Base-by-base conservation (phyloP, 2,329 filamentous ascomycete species). In the Exophiala spinifera region DNA sequence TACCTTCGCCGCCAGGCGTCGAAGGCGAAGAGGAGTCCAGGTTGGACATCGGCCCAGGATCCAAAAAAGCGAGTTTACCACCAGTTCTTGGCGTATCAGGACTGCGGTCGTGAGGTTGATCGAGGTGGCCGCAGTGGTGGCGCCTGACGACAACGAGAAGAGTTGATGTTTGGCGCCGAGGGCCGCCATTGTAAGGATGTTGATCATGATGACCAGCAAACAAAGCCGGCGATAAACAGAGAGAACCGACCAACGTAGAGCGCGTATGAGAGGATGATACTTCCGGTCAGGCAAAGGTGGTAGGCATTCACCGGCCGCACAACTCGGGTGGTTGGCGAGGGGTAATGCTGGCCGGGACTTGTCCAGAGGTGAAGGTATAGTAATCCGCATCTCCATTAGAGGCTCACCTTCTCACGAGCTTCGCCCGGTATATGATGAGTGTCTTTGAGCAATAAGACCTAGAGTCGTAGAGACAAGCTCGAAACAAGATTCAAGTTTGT, bases 21-120 rank as follows among this genome's bases (percentile, higher is more conserved):
- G 75, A 48, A 77, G 60, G 36, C 71, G 63, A 31, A 79, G 66
- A 1, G 78, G 78, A 17, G 72, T 68, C 23, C 67, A 73, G 45
- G 68, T 66, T 11, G 76, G 75, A 44, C 75, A 70, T n/a, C 70
- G 71, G 53, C 71, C 71, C 49, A 77, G 74, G 8, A 73, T 55
- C 48, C 66, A 63, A 63, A 79, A 80, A 42, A 80, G 70, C 13
- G 69, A 62, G 65, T 81, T 81, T 65, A 81, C 74, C 14, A 80
- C 69, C 44, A 79, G 67, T 53, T 79, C 78, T 62, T 81, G 77
- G 51, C 78, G 75, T 47, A 78, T 73, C 31, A 79, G 63, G 25
- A 79, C 71, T 34, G 74, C 74, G 3, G 70, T 72, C 2, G 75
- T 66, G 49, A 80, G 60, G 60, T 81, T 81, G 44, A 70, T 70